Evolutionary conservation across 108 stramenopile species (phyloP).

Genomic region (Chaetoceros tenuissimus): DNA sequence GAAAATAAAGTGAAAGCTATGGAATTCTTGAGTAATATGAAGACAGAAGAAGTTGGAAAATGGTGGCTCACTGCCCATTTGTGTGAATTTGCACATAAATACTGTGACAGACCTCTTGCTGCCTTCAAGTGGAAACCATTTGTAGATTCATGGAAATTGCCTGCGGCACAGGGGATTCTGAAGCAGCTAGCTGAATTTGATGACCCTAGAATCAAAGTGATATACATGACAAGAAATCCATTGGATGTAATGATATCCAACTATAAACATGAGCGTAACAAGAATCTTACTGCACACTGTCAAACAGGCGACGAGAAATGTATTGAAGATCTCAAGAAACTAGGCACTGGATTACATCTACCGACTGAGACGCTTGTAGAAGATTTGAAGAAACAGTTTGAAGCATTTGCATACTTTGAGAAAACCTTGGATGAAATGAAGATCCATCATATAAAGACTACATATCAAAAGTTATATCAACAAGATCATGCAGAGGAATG

Average conservation of each 20-base stretch:
- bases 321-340: not conserved
- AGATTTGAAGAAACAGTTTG: not conserved
- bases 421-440: not conserved
- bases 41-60: not conserved
- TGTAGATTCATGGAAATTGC: not conserved
- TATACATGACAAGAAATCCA: slow-evolving; percentile 1
- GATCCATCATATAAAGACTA: not conserved
- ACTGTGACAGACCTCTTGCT: not conserved
- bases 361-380: not conserved
- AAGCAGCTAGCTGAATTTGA: not conserved
- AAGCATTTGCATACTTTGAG: not conserved
- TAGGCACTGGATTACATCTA: not conserved
- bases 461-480: not conserved
- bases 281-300: slow-evolving; percentile 1
- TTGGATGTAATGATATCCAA: slow-evolving; percentile 2
- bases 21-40: not conserved
- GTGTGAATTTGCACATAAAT: not conserved
- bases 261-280: not conserved
- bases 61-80: not conserved
- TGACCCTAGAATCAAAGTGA: not conserved
- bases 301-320: not conserved
- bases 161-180: not conserved
- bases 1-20: not conserved
- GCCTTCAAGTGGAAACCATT: not conserved
- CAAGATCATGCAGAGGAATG: not conserved